These are phyloP conservation scores for Microcyclosporella mali DNA, from an alignment of 2,329 filamentous ascomycete genomes.

Conservation along the genomic window DNA sequence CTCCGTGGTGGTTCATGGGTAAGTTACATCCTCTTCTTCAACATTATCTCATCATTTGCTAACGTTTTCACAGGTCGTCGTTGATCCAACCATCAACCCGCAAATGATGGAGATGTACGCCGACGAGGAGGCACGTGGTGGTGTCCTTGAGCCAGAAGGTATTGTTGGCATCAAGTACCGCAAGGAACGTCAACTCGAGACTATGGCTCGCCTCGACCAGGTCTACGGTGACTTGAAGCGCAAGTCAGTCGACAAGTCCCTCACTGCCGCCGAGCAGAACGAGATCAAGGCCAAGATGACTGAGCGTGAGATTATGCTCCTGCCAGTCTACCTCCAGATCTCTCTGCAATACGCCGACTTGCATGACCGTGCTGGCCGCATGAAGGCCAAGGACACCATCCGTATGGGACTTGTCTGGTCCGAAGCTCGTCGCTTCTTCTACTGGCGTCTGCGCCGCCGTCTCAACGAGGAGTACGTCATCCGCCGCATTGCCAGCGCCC, in stretches of 20 bases:
- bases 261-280: conserved; percentile 67
- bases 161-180: conserved; percentile 99
- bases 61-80: conserved; percentile 61
- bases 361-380: conserved; percentile 92
- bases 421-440: conserved; percentile 93
- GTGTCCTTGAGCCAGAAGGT: conserved; percentile 95
- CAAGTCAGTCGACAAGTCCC: conserved; percentile 60
- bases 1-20: conserved; percentile 96
- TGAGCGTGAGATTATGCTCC: conserved; percentile 75
- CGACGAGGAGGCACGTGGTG: conserved; percentile 86
- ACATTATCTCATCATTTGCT: conserved; percentile 17
- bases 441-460: conserved; percentile 96
- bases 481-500: conserved; percentile 65
- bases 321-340: conserved; percentile 92
- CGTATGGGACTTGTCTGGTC: conserved; percentile 77
- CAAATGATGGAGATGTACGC: conserved; percentile 99
- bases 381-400: conserved; percentile 96
- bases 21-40: conserved; percentile 31
- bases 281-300: conserved; percentile 79
- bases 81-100: conserved; percentile 97
- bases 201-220: conserved; percentile 88
- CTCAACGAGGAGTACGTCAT: conserved; percentile 97
- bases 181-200: conserved; percentile 93
- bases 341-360: conserved; percentile 95
- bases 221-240: conserved; percentile 79